Evolutionary conservation across 768 basidiomycete genomes (phyloP), one percentile per base, ranked within the genome.

Genomic region (Saitozyma sp.): DNA sequence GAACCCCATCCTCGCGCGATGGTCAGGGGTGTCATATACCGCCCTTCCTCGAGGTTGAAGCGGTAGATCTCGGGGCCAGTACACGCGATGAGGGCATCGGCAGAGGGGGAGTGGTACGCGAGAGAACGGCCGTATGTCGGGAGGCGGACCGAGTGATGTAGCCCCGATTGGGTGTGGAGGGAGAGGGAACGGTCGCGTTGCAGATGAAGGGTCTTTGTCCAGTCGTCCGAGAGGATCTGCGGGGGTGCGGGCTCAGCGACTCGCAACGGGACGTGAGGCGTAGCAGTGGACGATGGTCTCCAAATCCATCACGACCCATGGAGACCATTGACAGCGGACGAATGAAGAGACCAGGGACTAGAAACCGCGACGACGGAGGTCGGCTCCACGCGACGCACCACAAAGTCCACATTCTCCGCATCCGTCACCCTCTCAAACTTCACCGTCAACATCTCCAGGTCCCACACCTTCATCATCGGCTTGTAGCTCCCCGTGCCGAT

Each of bases 341-440:
- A 56, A 50, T 11, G 54, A 64, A 42, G 40, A 56, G 46, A 51
- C 5, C n/a, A 10, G 19, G 50, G 29, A 29, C 5, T 56, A 61
- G 66, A 39, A 49, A 11, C 62, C 75, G 85, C 83, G 83, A 29
- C 8, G 20, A 29, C 29, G 29, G 29, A 2, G 5, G 29, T 29
- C 29, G 5, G 29, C 2, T 29, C 29, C n/a, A 17, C 42, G 9
- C 42, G 79, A 89, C 93, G 85, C 82, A 96, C 93, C 83, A 89
- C 85, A 81, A 99, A 99, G 78, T 99, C 96, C 67, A 99, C 89
- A 78, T 98, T 99, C 83, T 98, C 95, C 11, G 89, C 86, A 75
- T 99, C 93, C 2, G 93, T 88, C 73, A 97, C 95, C 43, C 96
- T 84, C 82, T 97, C 95, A 76, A 95, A 97, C 79, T 99, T 98